A percentile compares a stretch with the other conserved stretches of the same genome.
These are phyloP conservation scores for Scutellaria baicalensis DNA, from an alignment of 257 asterid genomes.

Conservation along the genomic window DNA sequence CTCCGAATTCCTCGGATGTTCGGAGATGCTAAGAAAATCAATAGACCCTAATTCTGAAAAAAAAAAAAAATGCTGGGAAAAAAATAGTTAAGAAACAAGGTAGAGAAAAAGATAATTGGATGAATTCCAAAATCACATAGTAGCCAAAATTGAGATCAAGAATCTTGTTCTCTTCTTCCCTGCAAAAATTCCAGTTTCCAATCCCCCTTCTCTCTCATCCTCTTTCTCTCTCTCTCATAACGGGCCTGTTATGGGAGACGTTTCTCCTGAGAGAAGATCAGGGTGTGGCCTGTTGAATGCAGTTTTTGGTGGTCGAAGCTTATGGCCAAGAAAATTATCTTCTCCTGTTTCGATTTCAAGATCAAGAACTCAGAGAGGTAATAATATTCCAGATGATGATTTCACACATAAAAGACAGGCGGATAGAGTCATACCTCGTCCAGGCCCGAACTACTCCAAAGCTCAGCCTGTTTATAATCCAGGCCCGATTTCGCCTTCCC, in stretches of 20 bases:
- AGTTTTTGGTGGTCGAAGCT: constrained; percentile 48
- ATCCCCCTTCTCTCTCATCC: too few relatives aligned
- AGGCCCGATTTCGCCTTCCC: constrained; percentile 14
- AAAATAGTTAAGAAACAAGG: not conserved
- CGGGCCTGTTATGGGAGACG: constrained; percentile 35
- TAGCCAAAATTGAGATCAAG: constrained; percentile 3
- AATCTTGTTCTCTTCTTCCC: not conserved
- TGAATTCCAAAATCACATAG: not conserved
- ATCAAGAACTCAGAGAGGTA: constrained; percentile 8
- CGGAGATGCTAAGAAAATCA: not conserved
- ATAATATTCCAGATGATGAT: constrained; percentile 12
- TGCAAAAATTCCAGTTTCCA: not conserved
- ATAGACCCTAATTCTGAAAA: not conserved
- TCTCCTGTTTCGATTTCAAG: constrained; percentile 25
- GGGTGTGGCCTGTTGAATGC: constrained; percentile 65
- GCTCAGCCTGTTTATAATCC: constrained; percentile 22
- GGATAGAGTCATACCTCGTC: constrained; percentile 60
- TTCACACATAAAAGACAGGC: constrained; percentile 7
- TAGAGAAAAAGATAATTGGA: not conserved
- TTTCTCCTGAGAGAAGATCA: constrained; percentile 34
- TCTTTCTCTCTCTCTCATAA: not conserved
- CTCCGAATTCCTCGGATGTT: not conserved
- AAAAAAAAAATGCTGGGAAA: not conserved
- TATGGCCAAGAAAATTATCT: constrained; percentile 42
- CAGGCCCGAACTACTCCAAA: constrained; percentile 41